These are phyloP conservation scores for Melampsora americana DNA, from an alignment of 1,284 basidiomycete species.

Conservation along the genomic window DNA sequence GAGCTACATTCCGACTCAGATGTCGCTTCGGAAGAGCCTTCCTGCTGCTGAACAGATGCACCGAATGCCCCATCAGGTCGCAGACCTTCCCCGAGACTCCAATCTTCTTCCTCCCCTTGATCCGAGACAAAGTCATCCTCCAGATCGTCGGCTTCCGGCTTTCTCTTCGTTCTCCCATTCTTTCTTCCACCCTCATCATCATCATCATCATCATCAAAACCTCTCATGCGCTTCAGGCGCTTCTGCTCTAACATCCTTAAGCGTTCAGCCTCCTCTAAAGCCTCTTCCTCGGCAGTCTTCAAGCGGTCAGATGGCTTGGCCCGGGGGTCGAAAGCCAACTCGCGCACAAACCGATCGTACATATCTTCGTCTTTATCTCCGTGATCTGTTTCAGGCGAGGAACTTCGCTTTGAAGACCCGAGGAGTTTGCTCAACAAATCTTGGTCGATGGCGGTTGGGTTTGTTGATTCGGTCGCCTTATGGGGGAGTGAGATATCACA, in stretches of 20 bases:
- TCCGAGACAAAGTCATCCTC: constrained; percentile 75
- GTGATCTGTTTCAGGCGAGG: constrained; percentile 23
- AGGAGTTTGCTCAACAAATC: constrained; percentile 50
- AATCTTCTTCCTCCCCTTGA: constrained; percentile 57
- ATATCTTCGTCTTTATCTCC: constrained; percentile 47
- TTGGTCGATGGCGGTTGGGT: constrained; percentile 48
- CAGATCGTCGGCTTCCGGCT: constrained; percentile 69
- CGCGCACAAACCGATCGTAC: constrained; percentile 88
- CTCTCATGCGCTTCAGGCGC: constrained; percentile 79
- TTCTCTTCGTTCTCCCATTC: constrained; percentile 61
- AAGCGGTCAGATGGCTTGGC: constrained; percentile 92
- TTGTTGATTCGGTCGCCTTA: constrained; percentile 44
- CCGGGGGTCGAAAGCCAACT: constrained; percentile 86
- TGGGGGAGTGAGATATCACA: neutral
- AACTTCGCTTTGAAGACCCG: constrained; percentile 41
- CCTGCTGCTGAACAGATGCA: constrained; percentile 49
- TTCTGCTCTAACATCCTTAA: constrained; percentile 80
- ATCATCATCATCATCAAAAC: constrained; percentile 69
- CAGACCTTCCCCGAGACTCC: constrained; percentile 55
- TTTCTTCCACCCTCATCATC: constrained; percentile 55
- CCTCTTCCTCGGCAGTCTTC: constrained; percentile 92
- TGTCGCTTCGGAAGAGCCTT: constrained; percentile 49
- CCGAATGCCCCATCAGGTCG: constrained; percentile 58
- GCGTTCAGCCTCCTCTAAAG: constrained; percentile 78
- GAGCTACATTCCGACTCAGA: constrained; percentile 51